phyloP scores from a whole-genome alignment of 345 rosid genomes.

The Heritiera littoralis region DNA sequence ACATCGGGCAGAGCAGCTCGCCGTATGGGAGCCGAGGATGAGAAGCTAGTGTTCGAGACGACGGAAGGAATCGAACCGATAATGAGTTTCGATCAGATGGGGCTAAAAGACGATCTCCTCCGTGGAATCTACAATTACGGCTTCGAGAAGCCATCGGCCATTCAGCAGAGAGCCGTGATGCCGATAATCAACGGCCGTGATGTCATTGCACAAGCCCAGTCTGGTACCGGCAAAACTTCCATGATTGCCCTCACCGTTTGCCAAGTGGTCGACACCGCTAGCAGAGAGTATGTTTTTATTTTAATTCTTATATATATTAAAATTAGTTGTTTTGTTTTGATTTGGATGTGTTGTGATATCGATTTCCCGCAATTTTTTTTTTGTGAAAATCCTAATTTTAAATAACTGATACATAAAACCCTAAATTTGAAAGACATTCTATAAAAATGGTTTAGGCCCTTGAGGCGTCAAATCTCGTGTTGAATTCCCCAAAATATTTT shows the following conservation, averaged over 20 bases:
- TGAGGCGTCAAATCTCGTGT: not conserved
- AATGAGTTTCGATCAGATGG: constrained; percentile 78
- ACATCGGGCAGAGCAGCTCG: constrained; percentile 37
- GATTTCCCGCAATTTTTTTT: not conserved
- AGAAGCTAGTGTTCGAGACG: constrained; percentile 75
- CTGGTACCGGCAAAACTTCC: constrained; percentile 94
- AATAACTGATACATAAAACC: constrained; percentile 15
- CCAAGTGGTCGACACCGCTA: constrained; percentile 69
- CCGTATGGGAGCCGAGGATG: constrained; percentile 54
- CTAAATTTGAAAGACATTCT: not conserved
- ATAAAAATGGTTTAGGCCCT: not conserved
- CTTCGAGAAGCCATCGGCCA: constrained; percentile 91
- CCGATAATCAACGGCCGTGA: constrained; percentile 90
- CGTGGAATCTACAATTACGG: constrained; percentile 87
- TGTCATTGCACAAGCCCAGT: constrained; percentile 95
- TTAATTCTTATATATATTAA: not conserved
- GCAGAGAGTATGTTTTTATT: constrained; percentile 57
- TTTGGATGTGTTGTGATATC: not conserved
- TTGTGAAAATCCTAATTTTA: not conserved
- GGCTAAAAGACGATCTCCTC: constrained; percentile 68
- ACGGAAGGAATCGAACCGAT: constrained; percentile 85
- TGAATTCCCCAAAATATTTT: not conserved
- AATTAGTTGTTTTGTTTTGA: not conserved
- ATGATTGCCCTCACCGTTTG: constrained; percentile 95
- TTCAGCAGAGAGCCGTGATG: constrained; percentile 93